Percentiles rank a stretch among this genome's conserved stretches.
Evolutionary conservation across 768 basidiomycete species (phyloP).

Genomic region (Sarcodon sp.): DNA sequence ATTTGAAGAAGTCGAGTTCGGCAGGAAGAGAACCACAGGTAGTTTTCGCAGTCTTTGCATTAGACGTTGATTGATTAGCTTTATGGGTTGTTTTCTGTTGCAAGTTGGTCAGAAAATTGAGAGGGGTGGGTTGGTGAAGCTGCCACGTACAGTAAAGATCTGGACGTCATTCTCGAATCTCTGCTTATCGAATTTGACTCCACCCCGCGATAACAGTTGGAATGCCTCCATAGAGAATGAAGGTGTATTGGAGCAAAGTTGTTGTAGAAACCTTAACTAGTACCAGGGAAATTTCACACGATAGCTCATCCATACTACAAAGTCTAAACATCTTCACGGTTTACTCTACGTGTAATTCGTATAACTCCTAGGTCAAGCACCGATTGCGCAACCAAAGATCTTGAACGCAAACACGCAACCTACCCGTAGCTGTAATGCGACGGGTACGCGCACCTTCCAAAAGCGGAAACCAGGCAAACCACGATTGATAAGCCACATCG

Average conservation of each 20-base stretch:
- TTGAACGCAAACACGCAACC: no score
- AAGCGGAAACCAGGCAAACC: no score
- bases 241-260: background rate
- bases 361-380: no score
- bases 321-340: no score
- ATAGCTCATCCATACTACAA: background rate
- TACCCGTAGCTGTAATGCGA: no score
- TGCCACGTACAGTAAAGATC: slow-evolving; percentile 45
- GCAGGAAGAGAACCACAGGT: slow-evolving; percentile 46
- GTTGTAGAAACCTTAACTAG: background rate
- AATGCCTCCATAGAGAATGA: slow-evolving; percentile 64
- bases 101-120: slow-evolving; percentile 1
- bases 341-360: no score
- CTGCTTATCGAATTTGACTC: slow-evolving; percentile 68
- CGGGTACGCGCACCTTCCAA: no score
- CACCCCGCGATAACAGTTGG: slow-evolving; percentile 79
- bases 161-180: slow-evolving; percentile 57
- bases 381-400: no score
- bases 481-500: no score
- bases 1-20: slow-evolving; percentile 90
- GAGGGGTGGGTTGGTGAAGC: background rate
- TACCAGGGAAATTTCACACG: background rate
- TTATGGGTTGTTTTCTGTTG: slow-evolving; percentile 14
- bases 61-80: slow-evolving; percentile 11
- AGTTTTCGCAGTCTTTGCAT: slow-evolving; percentile 6